Evolutionary conservation across 1,139 yeast genomes (phyloP).

Genomic region (Ashbya aceris): DNA sequence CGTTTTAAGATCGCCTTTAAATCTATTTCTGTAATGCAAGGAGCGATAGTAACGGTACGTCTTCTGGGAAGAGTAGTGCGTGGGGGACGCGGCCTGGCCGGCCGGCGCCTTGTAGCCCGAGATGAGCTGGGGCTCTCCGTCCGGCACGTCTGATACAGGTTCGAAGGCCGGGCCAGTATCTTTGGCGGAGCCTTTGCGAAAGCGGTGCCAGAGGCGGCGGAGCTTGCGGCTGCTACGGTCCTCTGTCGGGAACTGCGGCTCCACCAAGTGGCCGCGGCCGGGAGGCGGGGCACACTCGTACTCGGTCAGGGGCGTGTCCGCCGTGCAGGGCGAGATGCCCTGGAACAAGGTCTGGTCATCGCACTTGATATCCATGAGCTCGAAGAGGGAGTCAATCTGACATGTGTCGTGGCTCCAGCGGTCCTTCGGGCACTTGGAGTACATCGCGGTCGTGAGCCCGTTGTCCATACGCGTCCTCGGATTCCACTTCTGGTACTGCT

Average conservation of each 20-base stretch:
- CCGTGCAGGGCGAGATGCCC: constrained; percentile 3
- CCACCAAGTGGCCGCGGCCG: constrained; percentile 2
- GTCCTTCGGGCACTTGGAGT: constrained; percentile 1
- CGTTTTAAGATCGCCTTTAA: not conserved
- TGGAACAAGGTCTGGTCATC: not conserved
- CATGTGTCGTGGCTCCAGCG: constrained; percentile 4
- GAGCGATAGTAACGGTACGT: constrained; percentile 2
- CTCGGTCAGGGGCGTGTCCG: not conserved
- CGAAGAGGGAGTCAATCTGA: constrained; percentile 3
- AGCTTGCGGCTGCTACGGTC: not conserved
- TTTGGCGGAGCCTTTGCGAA: not conserved
- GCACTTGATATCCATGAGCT: constrained; percentile 2
- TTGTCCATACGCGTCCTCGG: constrained; percentile 2
- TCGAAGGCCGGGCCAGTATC: not conserved
- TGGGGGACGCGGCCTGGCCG: not conserved
- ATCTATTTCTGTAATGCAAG: constrained; percentile 1
- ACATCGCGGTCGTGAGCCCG: constrained; percentile 2
- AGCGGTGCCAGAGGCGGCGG: constrained; percentile 1
- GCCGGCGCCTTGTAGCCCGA: not conserved
- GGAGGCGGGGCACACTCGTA: constrained; percentile 2
- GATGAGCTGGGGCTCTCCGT: constrained; percentile 1
- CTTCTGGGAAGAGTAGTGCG: constrained; percentile 1
- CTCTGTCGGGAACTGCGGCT: not conserved
- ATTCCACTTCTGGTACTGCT: constrained; percentile 5
- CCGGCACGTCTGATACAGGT: not conserved